Percentiles rank a stretch among this genome's conserved stretches.
Conservation (phyloP, 78 protist genomes). For the Dictyostelium citrinum region DNA sequence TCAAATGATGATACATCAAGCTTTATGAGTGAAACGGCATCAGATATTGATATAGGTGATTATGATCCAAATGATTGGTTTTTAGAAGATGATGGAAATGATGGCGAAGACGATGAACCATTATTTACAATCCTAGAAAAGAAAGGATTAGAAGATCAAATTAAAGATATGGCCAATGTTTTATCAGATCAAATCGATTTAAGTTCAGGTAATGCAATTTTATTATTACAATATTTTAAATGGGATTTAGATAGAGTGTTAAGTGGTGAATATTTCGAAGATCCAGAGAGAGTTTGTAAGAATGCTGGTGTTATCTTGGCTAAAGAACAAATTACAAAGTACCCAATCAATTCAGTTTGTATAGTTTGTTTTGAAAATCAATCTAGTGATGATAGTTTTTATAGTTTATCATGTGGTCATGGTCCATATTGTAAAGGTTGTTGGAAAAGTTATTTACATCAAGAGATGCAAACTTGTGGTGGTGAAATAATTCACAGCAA, state of each 20-base stretch:
- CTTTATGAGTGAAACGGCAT: neutral
- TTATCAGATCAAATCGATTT: constrained; percentile 53
- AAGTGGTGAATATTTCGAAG: constrained; percentile 55
- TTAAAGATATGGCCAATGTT: constrained; percentile 26
- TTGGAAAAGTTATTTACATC: constrained; percentile 62
- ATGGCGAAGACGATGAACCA: constrained; percentile 40
- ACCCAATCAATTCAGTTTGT: neutral
- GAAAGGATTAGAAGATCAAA: constrained; percentile 24
- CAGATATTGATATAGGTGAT: constrained; percentile 40
- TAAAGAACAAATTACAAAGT: neutral
- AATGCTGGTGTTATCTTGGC: constrained; percentile 15
- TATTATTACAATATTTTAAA: constrained; percentile 30
- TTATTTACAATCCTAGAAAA: constrained; percentile 45
- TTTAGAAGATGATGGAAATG: constrained; percentile 28
- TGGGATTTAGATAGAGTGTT: constrained; percentile 69
- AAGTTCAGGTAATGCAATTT: constrained; percentile 22
- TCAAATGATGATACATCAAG: constrained; percentile 19
- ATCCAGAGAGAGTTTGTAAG: constrained; percentile 51
- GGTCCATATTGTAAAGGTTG: constrained; percentile 63
- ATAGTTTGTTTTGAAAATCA: constrained; percentile 52
- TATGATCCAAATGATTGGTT: constrained; percentile 78
- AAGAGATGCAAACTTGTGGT: constrained; percentile 30
- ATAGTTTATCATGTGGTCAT: constrained; percentile 48
- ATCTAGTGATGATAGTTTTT: neutral
- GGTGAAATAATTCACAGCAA: constrained; percentile 17